Percentiles rank a stretch among this genome's conserved stretches.
Evolutionary conservation across 176 grass and related monocot species (phyloP).

Genomic region (Melocanna baccifera): DNA sequence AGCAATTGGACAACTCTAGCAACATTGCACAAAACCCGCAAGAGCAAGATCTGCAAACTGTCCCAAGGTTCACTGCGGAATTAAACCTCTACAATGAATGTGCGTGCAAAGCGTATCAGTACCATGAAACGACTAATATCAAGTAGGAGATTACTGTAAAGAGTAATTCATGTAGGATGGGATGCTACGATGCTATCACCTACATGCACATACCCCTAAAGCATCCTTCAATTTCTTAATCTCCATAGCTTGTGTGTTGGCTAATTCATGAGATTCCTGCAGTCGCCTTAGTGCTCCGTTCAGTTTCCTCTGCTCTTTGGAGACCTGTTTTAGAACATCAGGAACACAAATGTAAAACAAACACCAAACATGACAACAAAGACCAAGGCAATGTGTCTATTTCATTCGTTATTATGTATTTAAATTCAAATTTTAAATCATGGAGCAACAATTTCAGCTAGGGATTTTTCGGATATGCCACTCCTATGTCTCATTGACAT

Average conservation of each 20-base stretch:
- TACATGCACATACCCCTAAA: constrained; percentile 56
- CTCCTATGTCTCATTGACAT: not conserved
- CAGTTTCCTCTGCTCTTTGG: constrained; percentile 62
- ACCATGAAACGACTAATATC: not conserved
- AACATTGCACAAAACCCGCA: constrained; percentile 57
- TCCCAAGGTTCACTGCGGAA: not conserved
- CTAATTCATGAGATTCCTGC: constrained; percentile 66
- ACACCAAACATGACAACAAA: not conserved
- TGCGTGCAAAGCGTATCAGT: not conserved
- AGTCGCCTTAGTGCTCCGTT: constrained; percentile 47
- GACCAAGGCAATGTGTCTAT: not conserved
- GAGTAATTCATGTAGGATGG: not conserved
- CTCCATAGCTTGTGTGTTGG: constrained; percentile 53
- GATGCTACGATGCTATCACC: not conserved
- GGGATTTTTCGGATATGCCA: not conserved
- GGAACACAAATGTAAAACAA: not conserved
- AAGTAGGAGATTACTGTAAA: not conserved
- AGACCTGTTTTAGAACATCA: constrained; percentile 46
- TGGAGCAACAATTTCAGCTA: not conserved
- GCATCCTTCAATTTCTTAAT: constrained; percentile 68
- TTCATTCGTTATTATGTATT: not conserved
- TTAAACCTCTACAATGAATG: constrained; percentile 28
- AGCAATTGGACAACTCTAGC: constrained; percentile 43
- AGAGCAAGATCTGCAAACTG: constrained; percentile 46
- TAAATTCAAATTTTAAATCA: not conserved